phyloP scores from a whole-genome alignment of 2,329 filamentous ascomycete species.

The Hymenoscyphus fraxineus region DNA sequence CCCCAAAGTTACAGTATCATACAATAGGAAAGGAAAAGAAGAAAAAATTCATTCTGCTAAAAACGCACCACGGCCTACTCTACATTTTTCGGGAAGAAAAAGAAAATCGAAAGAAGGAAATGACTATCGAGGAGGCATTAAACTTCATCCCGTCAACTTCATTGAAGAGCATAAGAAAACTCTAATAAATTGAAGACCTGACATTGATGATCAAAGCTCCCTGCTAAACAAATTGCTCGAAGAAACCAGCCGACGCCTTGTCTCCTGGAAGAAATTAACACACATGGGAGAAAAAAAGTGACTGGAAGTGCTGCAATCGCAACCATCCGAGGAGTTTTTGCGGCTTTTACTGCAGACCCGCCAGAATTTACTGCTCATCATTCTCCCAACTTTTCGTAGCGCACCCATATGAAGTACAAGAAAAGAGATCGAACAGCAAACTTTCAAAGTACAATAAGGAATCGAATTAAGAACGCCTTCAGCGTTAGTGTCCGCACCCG shows the following conservation, averaged over 20 bases:
- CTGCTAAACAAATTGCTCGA: not conserved
- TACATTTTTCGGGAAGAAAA: not conserved
- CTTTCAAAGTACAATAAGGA: constrained; percentile 15
- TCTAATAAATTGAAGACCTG: not conserved
- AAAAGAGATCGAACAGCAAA: constrained; percentile 1
- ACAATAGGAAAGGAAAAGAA: not conserved
- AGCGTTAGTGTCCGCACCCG: not conserved
- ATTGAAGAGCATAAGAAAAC: not conserved
- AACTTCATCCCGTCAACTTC: constrained; percentile 1
- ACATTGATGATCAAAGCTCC: not conserved
- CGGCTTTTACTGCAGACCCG: not conserved
- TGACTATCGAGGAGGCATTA: not conserved
- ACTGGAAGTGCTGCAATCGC: constrained; percentile 2
- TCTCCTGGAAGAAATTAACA: not conserved
- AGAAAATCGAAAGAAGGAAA: not conserved
- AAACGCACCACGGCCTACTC: not conserved
- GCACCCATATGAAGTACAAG: not conserved
- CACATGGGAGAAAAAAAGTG: not conserved
- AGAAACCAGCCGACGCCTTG: not conserved
- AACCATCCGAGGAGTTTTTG: not conserved
- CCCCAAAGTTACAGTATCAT: too few species aligned
- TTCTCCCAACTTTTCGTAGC: not conserved
- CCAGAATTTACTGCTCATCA: not conserved
- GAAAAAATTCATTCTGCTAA: not conserved
- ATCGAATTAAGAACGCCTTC: constrained; percentile 1